phyloP scores from a whole-genome alignment of 2,329 filamentous ascomycete species.

The Xylaria sp. region DNA sequence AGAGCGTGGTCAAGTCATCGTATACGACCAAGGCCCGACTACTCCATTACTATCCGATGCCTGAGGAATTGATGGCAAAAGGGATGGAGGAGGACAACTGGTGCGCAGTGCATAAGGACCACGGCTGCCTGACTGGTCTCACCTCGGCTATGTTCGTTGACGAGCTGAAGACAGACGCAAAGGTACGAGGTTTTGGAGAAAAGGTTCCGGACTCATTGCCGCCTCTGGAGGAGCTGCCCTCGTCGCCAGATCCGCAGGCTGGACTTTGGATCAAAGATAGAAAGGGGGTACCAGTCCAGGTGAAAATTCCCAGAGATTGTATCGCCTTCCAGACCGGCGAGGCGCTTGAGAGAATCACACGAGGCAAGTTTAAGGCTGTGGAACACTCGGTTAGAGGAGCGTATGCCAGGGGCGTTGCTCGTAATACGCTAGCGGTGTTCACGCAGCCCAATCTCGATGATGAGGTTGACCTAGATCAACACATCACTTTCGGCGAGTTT shows the following conservation, averaged over 20 bases:
- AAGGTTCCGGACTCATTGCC: conserved; percentile 40
- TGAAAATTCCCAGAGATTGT: conserved; percentile 87
- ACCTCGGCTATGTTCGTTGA: conserved; percentile 97
- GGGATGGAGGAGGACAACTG: conserved; percentile 75
- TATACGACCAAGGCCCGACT: conserved; percentile 89
- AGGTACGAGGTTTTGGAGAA: conserved; percentile 41
- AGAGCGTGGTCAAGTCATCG: conserved; percentile 82
- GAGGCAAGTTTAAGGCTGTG: conserved; percentile 89
- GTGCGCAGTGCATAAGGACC: conserved; percentile 90
- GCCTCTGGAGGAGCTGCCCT: conserved; percentile 69
- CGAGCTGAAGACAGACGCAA: conserved; percentile 54
- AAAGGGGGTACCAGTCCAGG: conserved; percentile 80
- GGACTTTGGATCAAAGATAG: conserved; percentile 95
- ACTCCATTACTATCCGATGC: conserved; percentile 86
- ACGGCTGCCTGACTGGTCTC: conserved; percentile 90
- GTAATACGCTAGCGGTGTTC: conserved; percentile 94
- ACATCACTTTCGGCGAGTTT: conserved; percentile 75
- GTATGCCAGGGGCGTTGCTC: conserved; percentile 63
- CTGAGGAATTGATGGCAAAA: conserved; percentile 38
- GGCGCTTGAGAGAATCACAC: conserved; percentile 85
- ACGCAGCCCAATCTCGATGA: conserved; percentile 93
- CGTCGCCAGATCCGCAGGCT: conserved; percentile 79
- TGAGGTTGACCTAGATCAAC: conserved; percentile 69
- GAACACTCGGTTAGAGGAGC: conserved; percentile 92
- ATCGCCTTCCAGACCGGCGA: conserved; percentile 97